These are phyloP conservation scores for Penicillium parvum DNA, from an alignment of 495 filamentous ascomycete genomes.

Conservation along the genomic window DNA sequence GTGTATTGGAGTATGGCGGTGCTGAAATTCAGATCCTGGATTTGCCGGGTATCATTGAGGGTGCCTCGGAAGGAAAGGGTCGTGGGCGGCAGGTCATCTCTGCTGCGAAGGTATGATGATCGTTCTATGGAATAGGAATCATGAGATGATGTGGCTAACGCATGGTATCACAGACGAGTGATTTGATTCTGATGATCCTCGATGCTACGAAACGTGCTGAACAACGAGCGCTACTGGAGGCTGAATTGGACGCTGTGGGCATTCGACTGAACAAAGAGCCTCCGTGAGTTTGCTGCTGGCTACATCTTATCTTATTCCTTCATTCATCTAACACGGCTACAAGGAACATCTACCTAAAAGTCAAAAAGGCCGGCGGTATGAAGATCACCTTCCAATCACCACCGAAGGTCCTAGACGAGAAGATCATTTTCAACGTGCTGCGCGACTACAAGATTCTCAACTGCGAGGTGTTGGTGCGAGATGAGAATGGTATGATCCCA, in stretches of 20 bases:
- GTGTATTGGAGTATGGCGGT: conserved; percentile 95
- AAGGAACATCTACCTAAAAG: conserved; percentile 99
- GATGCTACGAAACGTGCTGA: conserved; percentile 97
- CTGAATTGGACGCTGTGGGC: conserved; percentile 92
- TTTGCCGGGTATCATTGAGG: conserved; percentile 98
- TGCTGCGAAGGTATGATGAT: conserved; percentile 66
- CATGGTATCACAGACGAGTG: conserved; percentile 68
- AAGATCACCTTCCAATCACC: conserved; percentile 93
- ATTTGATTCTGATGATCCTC: conserved; percentile 93
- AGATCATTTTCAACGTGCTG: conserved; percentile 94
- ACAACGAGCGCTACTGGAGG: conserved; percentile 84
- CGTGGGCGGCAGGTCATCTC: conserved; percentile 95
- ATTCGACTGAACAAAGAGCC: conserved; percentile 91
- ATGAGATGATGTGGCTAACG: too few species aligned
- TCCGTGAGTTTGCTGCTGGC: conserved; percentile 71
- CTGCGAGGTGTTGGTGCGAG: conserved; percentile 90
- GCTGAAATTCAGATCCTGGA: conserved; percentile 98
- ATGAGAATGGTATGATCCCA: conserved; percentile 68
- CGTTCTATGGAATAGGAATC: neutral
- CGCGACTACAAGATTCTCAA: conserved; percentile 99
- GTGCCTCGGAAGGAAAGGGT: conserved; percentile 93
- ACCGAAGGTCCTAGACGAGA: conserved; percentile 89
- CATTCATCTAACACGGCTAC: conserved; percentile 13
- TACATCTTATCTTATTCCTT: neutral
- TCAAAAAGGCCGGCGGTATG: conserved; percentile 95